Evolutionary conservation across 2,329 filamentous ascomycete species (phyloP).

Genomic region (Neonectria coccinea): DNA sequence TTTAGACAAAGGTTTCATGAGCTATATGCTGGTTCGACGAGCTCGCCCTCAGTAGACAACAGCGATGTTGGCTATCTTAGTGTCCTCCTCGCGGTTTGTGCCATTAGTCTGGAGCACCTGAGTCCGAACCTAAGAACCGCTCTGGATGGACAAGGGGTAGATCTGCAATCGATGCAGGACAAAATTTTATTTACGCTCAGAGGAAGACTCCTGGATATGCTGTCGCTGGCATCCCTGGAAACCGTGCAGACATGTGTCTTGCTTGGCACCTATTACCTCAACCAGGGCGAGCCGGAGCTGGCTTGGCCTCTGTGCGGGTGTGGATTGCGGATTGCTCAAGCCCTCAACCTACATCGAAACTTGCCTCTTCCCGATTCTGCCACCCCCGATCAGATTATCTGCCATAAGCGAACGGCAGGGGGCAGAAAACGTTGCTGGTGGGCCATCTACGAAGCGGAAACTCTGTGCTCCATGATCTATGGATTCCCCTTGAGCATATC

Average conservation of each 20-base stretch:
- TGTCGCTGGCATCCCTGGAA: conserved; percentile 43
- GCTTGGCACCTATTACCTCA: conserved; percentile 53
- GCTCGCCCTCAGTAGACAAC: neutral
- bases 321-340: conserved; percentile 51
- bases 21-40: conserved; percentile 18
- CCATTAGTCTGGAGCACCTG: conserved; percentile 31
- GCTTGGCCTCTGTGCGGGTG: conserved; percentile 55
- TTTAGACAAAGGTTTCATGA: conserved; percentile 39
- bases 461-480: conserved; percentile 55
- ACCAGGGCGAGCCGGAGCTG: conserved; percentile 50
- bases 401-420: conserved; percentile 31
- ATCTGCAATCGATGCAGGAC: neutral
- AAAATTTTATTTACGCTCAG: conserved; percentile 10
- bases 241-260: conserved; percentile 51
- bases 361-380: conserved; percentile 1
- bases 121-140: neutral
- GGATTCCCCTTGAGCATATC: conserved; percentile 51
- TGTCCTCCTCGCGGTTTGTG: conserved; percentile 30
- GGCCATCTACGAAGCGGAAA: conserved; percentile 56
- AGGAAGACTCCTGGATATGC: conserved; percentile 31
- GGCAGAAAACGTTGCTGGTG: conserved; percentile 54
- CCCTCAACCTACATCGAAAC: conserved; percentile 47
- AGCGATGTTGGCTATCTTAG: conserved; percentile 22
- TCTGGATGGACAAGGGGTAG: conserved; percentile 2
- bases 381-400: neutral